Evolutionary conservation across 495 filamentous ascomycete species (phyloP).

Genomic region (Penicillium soppii): DNA sequence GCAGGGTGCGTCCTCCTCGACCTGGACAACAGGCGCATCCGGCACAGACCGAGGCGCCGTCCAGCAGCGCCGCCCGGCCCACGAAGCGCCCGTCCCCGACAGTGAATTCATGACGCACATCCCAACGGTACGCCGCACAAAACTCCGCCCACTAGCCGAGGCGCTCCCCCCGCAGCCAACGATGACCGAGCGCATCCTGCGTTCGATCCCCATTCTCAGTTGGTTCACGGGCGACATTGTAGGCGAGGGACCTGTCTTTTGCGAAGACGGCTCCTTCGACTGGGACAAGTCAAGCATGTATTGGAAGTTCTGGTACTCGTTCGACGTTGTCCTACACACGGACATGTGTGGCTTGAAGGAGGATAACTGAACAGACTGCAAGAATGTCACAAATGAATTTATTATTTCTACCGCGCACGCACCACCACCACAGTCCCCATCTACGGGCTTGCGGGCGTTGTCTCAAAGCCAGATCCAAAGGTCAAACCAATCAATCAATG

Average conservation of each 20-base stretch:
- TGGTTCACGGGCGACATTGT: constrained; percentile 80
- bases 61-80: constrained; percentile 28
- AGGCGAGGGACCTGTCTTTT: constrained; percentile 71
- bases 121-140: constrained; percentile 52
- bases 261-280: constrained; percentile 79
- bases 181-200: constrained; percentile 57
- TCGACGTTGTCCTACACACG: constrained; percentile 45
- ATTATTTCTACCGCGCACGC: too few relatives aligned
- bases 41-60: constrained; percentile 40
- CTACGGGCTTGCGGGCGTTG: too few relatives aligned
- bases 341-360: constrained; percentile 54
- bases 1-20: constrained; percentile 27
- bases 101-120: constrained; percentile 53
- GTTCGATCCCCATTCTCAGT: constrained; percentile 60
- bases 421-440: too few relatives aligned
- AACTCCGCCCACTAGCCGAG: constrained; percentile 50
- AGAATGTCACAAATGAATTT: neutral
- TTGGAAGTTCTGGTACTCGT: constrained; percentile 62
- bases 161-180: constrained; percentile 65
- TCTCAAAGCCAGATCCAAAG: too few relatives aligned
- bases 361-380: constrained; percentile 32
- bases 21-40: constrained; percentile 35
- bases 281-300: constrained; percentile 71
- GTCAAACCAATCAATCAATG: too few relatives aligned
- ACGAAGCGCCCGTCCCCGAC: constrained; percentile 33